phyloP scores from a whole-genome alignment of 2,329 filamentous ascomycete species.

The Thielaviopsis euricoi region DNA sequence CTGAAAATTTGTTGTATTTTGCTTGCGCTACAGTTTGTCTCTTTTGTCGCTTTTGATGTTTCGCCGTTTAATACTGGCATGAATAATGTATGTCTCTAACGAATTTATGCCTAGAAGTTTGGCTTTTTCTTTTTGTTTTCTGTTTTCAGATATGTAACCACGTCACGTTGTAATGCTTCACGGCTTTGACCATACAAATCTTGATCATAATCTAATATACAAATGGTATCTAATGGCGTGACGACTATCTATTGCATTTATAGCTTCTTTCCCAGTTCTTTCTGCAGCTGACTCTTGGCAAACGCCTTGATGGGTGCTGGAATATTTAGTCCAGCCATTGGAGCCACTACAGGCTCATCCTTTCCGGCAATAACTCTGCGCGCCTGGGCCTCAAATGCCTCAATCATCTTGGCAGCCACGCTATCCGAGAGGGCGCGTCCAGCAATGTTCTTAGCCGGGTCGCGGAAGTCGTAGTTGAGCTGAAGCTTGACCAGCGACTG shows the following conservation, averaged over 20 bases:
- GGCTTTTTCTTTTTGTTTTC: no score
- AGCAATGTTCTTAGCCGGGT: slow-evolving; percentile 71
- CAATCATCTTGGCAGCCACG: slow-evolving; percentile 76
- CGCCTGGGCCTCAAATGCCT: slow-evolving; percentile 78
- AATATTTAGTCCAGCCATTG: slow-evolving; percentile 4
- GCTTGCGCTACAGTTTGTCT: neutral
- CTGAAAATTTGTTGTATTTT: neutral
- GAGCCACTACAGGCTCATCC: slow-evolving; percentile 1
- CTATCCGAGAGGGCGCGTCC: slow-evolving; percentile 69
- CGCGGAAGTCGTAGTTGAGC: slow-evolving; percentile 72
- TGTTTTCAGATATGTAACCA: neutral
- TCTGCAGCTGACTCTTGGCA: slow-evolving; percentile 10
- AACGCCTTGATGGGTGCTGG: slow-evolving; percentile 11
- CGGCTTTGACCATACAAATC: neutral
- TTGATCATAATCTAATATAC: neutral
- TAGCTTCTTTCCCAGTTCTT: slow-evolving; percentile 15
- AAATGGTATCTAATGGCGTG: neutral
- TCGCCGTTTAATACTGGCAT: neutral
- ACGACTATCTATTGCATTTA: neutral
- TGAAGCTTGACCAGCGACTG: slow-evolving; percentile 56
- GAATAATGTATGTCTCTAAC: neutral
- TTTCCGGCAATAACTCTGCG: slow-evolving; percentile 31
- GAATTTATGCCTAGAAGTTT: neutral
- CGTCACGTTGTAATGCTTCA: neutral
- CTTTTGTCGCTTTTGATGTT: neutral